phyloP scores from a whole-genome alignment of 257 asterid species.

The Fraxinus americana region DNA sequence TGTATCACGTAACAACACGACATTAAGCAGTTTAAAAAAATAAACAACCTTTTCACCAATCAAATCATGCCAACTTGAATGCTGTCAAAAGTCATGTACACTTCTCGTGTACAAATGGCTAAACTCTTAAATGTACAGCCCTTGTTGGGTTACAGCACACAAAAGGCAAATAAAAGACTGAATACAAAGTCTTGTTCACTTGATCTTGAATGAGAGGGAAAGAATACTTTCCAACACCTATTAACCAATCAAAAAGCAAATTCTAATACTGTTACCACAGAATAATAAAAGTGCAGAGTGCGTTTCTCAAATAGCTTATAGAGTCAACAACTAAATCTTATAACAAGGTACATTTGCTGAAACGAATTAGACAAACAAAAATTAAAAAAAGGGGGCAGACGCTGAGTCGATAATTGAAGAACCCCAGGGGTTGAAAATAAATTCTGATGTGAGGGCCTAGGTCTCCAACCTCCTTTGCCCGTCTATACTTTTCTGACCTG shows the following conservation, averaged over 20 bases:
- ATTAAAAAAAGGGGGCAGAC: background rate
- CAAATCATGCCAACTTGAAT: no score
- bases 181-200: background rate
- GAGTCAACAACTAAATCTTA: background rate
- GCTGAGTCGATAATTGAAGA: background rate
- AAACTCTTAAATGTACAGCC: no score
- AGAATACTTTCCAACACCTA: no score
- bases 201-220: background rate
- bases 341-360: background rate
- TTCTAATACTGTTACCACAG: background rate
- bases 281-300: background rate
- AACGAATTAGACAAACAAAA: conserved; percentile 10
- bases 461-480: background rate
- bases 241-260: background rate
- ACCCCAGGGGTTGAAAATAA: background rate
- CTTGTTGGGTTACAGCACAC: no score
- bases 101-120: no score
- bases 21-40: no score
- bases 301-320: background rate
- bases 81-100: no score
- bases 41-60: no score
- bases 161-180: no score
- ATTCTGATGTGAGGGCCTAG: background rate
- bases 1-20: no score
- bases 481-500: conserved; percentile 77